Evolutionary conservation across 208 protist genomes (phyloP), one percentile per base, ranked within the genome.

Genomic region (Leishmania gerbilli): DNA sequence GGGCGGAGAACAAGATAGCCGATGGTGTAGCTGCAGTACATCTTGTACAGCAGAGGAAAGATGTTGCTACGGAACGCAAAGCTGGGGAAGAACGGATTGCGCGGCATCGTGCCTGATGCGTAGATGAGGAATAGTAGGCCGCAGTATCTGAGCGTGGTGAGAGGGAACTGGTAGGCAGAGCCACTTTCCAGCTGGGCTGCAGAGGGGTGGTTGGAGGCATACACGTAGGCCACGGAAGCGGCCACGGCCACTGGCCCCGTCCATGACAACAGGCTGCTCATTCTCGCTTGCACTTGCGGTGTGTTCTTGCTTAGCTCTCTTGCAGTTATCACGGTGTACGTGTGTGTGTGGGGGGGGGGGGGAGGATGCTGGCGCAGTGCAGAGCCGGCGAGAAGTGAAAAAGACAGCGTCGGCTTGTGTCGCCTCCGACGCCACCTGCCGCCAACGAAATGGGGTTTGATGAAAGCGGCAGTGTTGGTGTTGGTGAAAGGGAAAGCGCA

Each of bases 1-100:
- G 34, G 64, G 58, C 89, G 85, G 40, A 96, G 64, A 31, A 90
- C 76, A 24, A 72, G 77, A 65, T 96, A 96, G 34, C 92, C 95
- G 56, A 98, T 71, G 2, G 47, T 15, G 56, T 95, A 80, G 37
- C 82, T 91, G 85, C 91, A 95, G 86, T 98, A 98, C 60, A 94
- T 1, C 56, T 68, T 74, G 79, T 97, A 98, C 27, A 96, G 31
- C 13, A 88, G n/a, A 17, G 75, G 58, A 77, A 97, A 97, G n/a
- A 97, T 81, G 76, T 93, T 95, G 19, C 53, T 60, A 64, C 80
- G 74, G 74, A 87, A 95, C 77, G 91, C 88, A 45, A 81, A 76
- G 40, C 13, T 51, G 13, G 91, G 93, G 72, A 96, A 95, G 60
- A 93, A 89, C 7, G 76, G 82, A 60, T 85, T 94, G 49, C 87